Evolutionary conservation across 208 protist genomes (phyloP), one percentile per base, ranked within the genome.

Genomic region (Trypanosoma scelopori): DNA sequence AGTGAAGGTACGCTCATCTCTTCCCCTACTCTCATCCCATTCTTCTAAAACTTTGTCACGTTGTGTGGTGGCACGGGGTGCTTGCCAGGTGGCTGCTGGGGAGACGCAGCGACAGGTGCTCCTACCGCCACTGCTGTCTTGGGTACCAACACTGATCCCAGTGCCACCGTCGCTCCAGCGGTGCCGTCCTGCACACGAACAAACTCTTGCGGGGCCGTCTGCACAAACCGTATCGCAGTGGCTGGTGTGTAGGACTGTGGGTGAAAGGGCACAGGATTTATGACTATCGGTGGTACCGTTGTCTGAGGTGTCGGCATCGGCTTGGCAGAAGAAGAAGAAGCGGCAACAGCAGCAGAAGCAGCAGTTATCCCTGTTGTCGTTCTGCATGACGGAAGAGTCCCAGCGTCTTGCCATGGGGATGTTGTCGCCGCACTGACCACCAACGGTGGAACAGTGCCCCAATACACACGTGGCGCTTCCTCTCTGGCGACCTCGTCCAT

Each of bases 121-220:
- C 15, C 28, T 22, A 27, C 16, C 67, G 58, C 25, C 55, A 52
- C 73, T 35, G 66, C 56, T 16, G 66, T 55, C 28, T 74, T 78
- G 1, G 83, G 85, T 61, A 94, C 84, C 62, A 91, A 75, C 51
- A 76, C 56, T 55, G 90, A 78, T 7, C 82, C 79, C 12, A 92
- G 71, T 15, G 86, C 81, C 5, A 89, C 82, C 15, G 84, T 89
- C 15, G 82, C 74, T 41, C 75, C 76, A 4, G 55, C 59, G 32
- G 59, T 72, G 74, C 71, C 81, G 58, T 93, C 84, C 69, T 89
- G 82, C 71, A 93, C 87, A 18, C 85, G 84, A 55, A 91, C 81
- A 51, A 88, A 93, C 80, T 93, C 87, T 65, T 86, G 79, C 42
- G 87, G 84, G 5, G 60, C 23, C 41, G 48, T 55, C 48, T 58